Evolutionary conservation across 1,139 yeast species (phyloP).

Genomic region (Kazachstania sp.): DNA sequence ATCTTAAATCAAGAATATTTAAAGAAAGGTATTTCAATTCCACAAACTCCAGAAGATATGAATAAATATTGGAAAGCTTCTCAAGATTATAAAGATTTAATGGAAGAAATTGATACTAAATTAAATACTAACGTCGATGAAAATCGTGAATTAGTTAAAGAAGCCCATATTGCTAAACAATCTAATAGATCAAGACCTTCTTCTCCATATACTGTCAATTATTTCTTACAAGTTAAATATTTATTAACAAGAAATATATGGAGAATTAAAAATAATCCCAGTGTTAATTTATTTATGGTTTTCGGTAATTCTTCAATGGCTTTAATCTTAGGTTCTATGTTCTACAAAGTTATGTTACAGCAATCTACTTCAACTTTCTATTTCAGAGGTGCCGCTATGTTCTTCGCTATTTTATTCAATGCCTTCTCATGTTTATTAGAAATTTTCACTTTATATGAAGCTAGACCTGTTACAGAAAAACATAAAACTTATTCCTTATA

Average conservation of each 20-base stretch:
- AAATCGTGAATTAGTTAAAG: constrained; percentile 25
- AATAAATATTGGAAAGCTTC: constrained; percentile 62
- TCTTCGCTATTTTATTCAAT: constrained; percentile 69
- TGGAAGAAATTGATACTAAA: constrained; percentile 37
- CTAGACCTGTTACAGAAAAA: constrained; percentile 74
- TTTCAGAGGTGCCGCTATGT: constrained; percentile 62
- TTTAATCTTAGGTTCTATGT: constrained; percentile 63
- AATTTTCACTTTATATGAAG: constrained; percentile 58
- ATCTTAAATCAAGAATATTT: constrained; percentile 29
- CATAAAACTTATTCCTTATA: constrained; percentile 68
- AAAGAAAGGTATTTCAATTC: constrained; percentile 50
- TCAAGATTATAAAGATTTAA: constrained; percentile 39
- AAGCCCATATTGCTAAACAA: constrained; percentile 51
- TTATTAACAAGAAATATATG: constrained; percentile 53
- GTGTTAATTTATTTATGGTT: constrained; percentile 51
- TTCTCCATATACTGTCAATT: constrained; percentile 62
- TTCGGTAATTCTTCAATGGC: constrained; percentile 67
- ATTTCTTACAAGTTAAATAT: constrained; percentile 53
- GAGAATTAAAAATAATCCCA: constrained; percentile 58
- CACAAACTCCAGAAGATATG: constrained; percentile 65
- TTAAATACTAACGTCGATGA: constrained; percentile 10
- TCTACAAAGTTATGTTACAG: constrained; percentile 46
- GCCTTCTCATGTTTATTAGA: constrained; percentile 70
- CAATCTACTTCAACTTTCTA: constrained; percentile 48
- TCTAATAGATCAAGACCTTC: constrained; percentile 43